Conservation (phyloP, 2,329 filamentous ascomycete genomes). For the Spiromastix sp. region DNA sequence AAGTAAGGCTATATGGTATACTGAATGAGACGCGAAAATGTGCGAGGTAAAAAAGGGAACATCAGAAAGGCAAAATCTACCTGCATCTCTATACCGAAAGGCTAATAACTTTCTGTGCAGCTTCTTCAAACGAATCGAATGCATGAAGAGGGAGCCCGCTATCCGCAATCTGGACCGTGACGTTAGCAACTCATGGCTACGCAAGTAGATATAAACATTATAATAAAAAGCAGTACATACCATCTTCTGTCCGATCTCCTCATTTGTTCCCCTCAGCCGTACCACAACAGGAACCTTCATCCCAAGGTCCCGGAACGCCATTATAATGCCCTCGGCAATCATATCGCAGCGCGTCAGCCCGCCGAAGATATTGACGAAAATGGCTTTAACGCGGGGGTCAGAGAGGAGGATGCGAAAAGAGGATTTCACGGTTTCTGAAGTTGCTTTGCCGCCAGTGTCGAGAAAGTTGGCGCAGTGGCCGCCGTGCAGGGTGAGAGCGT, state of each 20-base stretch:
- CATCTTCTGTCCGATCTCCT: conserved; percentile 58
- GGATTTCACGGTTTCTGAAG: conserved; percentile 65
- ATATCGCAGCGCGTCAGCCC: conserved; percentile 66
- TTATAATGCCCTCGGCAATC: conserved; percentile 65
- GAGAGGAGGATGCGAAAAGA: conserved; percentile 63
- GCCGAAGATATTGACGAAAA: conserved; percentile 64
- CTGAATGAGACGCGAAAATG: no score
- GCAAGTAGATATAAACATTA: background rate
- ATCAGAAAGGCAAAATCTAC: no score
- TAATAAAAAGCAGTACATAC: conserved; percentile 23
- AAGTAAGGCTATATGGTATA: no score
- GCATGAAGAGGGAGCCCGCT: conserved; percentile 59
- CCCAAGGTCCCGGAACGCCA: conserved; percentile 60
- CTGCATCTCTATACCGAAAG: no score
- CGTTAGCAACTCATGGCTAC: background rate
- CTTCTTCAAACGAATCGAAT: conserved; percentile 66
- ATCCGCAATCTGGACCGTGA: conserved; percentile 44
- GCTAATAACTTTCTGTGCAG: conserved; percentile 55
- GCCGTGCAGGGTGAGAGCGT: conserved; percentile 59
- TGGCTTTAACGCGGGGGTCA: conserved; percentile 61
- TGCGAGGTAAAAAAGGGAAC: no score
- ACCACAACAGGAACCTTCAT: conserved; percentile 67
- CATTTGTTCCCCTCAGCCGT: conserved; percentile 63
- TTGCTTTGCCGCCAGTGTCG: conserved; percentile 84
- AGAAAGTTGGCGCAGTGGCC: conserved; percentile 73